Evolutionary conservation across 345 rosid species (phyloP), one percentile per base, ranked within the genome.

Genomic region (Gossypium bickii): DNA sequence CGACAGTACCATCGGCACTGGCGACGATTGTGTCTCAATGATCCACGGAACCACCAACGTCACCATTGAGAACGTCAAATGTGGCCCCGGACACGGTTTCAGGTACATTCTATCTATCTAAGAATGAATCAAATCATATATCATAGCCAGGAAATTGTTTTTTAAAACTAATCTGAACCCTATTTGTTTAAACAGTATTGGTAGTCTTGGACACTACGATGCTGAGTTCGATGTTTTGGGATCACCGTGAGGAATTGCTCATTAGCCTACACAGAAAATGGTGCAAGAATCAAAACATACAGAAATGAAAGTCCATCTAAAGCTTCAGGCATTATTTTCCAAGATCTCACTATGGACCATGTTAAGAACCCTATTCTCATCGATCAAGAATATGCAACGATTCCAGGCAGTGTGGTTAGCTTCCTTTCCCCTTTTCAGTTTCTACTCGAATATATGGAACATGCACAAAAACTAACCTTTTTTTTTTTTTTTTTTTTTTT

Each of bases 41-140:
- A 86, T 84, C 67, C 92, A 82, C 16, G 92, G 94, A 57, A 65
- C 79, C 76, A 80, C 68, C 17, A 81, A 86, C 72, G 56, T 88
- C 63, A 79, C 44, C 55, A 17, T 90, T 57, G 76, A 76, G 25
- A 83, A 83, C 12, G 82, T 87, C 5, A 15, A n/a, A 0, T 90
- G 94, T 24, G 92, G 92, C 49, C 94, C 94, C 0, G 92, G 94
- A 22, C 94, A 90, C 62, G 94, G 94, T 51, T 76, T 88, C 78
- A 89, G 93, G 91, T 59, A 59, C 2, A 12, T 11, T 9, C 22
- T 2, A n/a, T 56, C 12, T 18, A 18, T 56, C 58, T 51, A 51
- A 1, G 6, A 12, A 51, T 15, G 7, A 2, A 51, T 52, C 56
- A 15, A 53, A 53, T 2, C 58, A 53, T 53, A 17, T 53, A 7